Conservation (phyloP, 805 yeast genomes). For the Lipomyces anomalus region DNA sequence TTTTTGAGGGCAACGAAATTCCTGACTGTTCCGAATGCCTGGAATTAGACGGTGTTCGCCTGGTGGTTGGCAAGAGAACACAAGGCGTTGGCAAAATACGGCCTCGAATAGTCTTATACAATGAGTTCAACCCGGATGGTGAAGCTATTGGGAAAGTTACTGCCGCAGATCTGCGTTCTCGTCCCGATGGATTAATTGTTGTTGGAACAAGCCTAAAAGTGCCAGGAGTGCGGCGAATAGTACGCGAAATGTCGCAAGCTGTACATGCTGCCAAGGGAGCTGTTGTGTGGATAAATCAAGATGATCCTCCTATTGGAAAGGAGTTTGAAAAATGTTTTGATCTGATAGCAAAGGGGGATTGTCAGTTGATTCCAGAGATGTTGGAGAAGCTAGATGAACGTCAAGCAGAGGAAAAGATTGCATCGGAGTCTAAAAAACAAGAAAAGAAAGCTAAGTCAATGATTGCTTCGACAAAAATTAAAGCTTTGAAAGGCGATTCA, state of each 20-base stretch:
- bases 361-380: slow-evolving; percentile 48
- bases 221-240: slow-evolving; percentile 61
- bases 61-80: slow-evolving; percentile 56
- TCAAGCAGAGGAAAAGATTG: too few relatives aligned
- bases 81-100: slow-evolving; percentile 59
- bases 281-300: slow-evolving; percentile 57
- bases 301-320: slow-evolving; percentile 36
- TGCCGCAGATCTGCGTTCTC: slow-evolving; percentile 54
- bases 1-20: slow-evolving; percentile 38
- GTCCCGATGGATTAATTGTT: slow-evolving; percentile 73
- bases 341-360: slow-evolving; percentile 57
- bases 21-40: slow-evolving; percentile 64
- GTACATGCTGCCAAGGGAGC: slow-evolving; percentile 54
- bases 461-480: too few relatives aligned
- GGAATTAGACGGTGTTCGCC: slow-evolving; percentile 52
- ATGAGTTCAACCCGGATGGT: slow-evolving; percentile 81
- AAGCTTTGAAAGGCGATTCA: too few relatives aligned
- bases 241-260: slow-evolving; percentile 53
- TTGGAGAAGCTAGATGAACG: slow-evolving; percentile 3
- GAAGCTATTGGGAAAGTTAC: slow-evolving; percentile 76
- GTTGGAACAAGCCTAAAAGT: slow-evolving; percentile 83
- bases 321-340: slow-evolving; percentile 51
- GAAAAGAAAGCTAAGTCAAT: not conserved
- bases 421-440: not conserved
- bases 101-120: slow-evolving; percentile 63